Conservation (phyloP, 2,329 filamentous ascomycete species). For the Elsinoe australis region DNA sequence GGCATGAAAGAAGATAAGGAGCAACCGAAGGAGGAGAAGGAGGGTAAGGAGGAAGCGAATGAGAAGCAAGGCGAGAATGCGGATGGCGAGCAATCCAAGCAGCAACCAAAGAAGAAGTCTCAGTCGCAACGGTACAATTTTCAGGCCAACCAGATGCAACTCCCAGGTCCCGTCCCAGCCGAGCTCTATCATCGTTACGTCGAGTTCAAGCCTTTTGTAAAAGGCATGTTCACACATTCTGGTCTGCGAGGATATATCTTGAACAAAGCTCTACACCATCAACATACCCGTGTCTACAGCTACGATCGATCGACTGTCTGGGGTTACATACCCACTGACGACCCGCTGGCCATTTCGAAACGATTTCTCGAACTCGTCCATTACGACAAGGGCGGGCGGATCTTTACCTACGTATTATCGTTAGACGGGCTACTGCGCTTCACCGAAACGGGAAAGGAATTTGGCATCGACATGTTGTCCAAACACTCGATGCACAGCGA, state of each 20-base stretch:
- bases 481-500: constrained; percentile 98
- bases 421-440: constrained; percentile 81
- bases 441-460: constrained; percentile 92
- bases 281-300: constrained; percentile 83
- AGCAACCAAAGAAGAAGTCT: constrained; percentile 46
- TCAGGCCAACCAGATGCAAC: constrained; percentile 85
- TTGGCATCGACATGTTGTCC: constrained; percentile 83
- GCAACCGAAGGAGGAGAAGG: constrained; percentile 23
- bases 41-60: constrained; percentile 16
- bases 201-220: constrained; percentile 85
- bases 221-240: constrained; percentile 73
- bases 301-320: constrained; percentile 70
- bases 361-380: constrained; percentile 82
- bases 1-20: constrained; percentile 54
- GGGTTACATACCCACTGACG: constrained; percentile 52
- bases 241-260: constrained; percentile 73
- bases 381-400: constrained; percentile 73
- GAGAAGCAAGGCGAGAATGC: constrained; percentile 14
- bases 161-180: constrained; percentile 71
- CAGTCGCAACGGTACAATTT: constrained; percentile 64
- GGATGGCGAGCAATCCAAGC: constrained; percentile 18
- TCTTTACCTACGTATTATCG: constrained; percentile 88
- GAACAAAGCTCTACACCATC: constrained; percentile 80
- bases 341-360: constrained; percentile 61
- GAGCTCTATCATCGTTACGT: constrained; percentile 86